Conservation (phyloP, 2,329 filamentous ascomycete genomes). For the Huntiella abstrusa region DNA sequence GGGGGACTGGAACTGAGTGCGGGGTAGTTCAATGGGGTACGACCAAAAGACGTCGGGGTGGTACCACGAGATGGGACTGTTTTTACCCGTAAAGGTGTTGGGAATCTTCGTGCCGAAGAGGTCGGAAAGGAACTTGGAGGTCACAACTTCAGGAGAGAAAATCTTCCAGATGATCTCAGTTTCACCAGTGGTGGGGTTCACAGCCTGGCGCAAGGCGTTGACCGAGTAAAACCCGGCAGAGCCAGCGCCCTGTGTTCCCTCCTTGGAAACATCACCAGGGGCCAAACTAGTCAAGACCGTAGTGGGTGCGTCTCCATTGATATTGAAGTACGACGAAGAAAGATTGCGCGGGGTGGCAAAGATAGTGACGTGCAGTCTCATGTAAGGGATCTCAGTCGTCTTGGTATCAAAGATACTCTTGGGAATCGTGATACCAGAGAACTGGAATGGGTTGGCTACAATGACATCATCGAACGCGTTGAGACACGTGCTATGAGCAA, state of each 20-base stretch:
- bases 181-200: conserved; percentile 37
- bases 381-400: conserved; percentile 72
- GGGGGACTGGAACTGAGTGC: conserved; percentile 72
- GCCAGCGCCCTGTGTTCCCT: conserved; percentile 42
- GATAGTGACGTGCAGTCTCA: conserved; percentile 71
- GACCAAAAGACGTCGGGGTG: conserved; percentile 61
- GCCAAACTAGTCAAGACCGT: conserved; percentile 70
- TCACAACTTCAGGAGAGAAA: conserved; percentile 38
- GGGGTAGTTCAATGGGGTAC: conserved; percentile 71
- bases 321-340: conserved; percentile 53
- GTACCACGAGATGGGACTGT: conserved; percentile 50
- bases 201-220: conserved; percentile 47
- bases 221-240: conserved; percentile 71
- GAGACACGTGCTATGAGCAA: conserved; percentile 18
- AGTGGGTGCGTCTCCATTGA: conserved; percentile 42
- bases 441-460: conserved; percentile 70
- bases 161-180: conserved; percentile 46
- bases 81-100: conserved; percentile 21
- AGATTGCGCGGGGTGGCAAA: conserved; percentile 62
- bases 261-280: conserved; percentile 30
- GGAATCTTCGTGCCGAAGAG: conserved; percentile 32
- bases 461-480: conserved; percentile 62
- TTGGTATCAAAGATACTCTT: conserved; percentile 46
- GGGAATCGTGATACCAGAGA: conserved; percentile 45
- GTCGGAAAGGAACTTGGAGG: conserved; percentile 30